Evolutionary conservation across 2,329 filamentous ascomycete genomes (phyloP), one percentile per base, ranked within the genome.

Genomic region (Xylariaceae sp.): DNA sequence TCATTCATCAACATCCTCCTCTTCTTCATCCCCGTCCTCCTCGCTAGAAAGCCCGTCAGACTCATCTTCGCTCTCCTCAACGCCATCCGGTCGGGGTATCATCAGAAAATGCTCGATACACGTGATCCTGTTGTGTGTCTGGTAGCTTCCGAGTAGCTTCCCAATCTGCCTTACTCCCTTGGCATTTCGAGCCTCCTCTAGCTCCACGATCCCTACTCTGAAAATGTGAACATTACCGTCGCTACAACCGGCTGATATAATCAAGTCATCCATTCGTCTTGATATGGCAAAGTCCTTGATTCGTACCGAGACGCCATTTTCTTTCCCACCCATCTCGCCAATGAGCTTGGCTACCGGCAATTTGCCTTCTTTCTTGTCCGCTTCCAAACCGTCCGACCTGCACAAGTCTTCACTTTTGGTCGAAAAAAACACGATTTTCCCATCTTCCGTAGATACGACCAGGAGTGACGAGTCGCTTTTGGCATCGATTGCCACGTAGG

Each of bases 261-360:
- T 69, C 43, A 74, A 47, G 59, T 67, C 55, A 54, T 64, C 53
- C 42, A 64, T 56, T 38, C 64, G 57, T 45, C 44, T 63, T 37
- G 93, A 55, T 26, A 89, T 66, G 44, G 81, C 77, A 63, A 97
- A 96, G 59, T 95, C 90, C 68, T 97, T 98, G 63, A 97, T 82
- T 38, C 93, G 81, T 9, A 80, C 77, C 3, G 68, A 66, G 37
- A 93, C 75, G 0, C 82, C 84, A 2, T 73, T 75, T 22, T 78
- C 73, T 51, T 78, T 80, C 11, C 90, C 90, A 31, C 90, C 91
- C 9, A 97, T 62, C 54, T 90, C 79, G n/a, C 81, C 87, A 11
- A 93, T 60, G 15, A 85, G 72, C 55, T 79, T 78, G 30, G 85
- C 85, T 16, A 80, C 72, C 6, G 75, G 68, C 35, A 82, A 65